Evolutionary conservation across 495 filamentous ascomycete genomes (phyloP), one percentile per base, ranked within the genome.

Genomic region (Talaromyces borbonicus): DNA sequence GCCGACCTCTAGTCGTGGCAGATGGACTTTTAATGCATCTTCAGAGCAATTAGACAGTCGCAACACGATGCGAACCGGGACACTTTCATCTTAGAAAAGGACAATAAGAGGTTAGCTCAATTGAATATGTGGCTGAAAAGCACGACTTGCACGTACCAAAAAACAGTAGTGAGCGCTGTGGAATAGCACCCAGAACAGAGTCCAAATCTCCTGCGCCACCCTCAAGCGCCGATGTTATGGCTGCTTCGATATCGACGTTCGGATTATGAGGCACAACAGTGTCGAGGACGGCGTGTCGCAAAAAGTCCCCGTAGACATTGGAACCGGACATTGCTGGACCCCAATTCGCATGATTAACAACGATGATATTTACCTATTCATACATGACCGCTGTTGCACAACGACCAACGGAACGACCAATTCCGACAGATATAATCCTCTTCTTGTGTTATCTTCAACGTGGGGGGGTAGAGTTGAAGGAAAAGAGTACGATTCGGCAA

Each of bases 71-170:
- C 84, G 85, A 11, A 86, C 73, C 40, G 79, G 71, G 50, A 87
- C 72, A 30, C 74, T 75, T 68, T 94, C 87, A 80, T 94, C 87
- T 94, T 50, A 62, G 52, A 57, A 60, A 82, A 85, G 61, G 87
- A 78, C 77, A 79, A 78, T n/a, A n/a, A 72, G 73, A 45, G 52
- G 38, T 32, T 26, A 31, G 27, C 26, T 47, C 43, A 56, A 45
- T 45, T 59, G 52, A 50, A 56, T 49, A 35, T 55, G 49, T 48
- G 41, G 18, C 37, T 43, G 43, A 49, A 56, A 33, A 43, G 43
- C 48, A 46, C 14, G 15, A 4, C 49, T 45, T 49, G 39, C 42
- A 61, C 75, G 56, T 75, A 93, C 87, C 85, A 66, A 88, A 87
- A 39, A 82, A 79, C 4, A 85, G 58, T 5, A 81, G 56, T 20